A percentile compares a stretch with the other conserved stretches of the same genome.
Evolutionary conservation across 441 rosid species (phyloP).

Genomic region (Arabidopsis lyrata): DNA sequence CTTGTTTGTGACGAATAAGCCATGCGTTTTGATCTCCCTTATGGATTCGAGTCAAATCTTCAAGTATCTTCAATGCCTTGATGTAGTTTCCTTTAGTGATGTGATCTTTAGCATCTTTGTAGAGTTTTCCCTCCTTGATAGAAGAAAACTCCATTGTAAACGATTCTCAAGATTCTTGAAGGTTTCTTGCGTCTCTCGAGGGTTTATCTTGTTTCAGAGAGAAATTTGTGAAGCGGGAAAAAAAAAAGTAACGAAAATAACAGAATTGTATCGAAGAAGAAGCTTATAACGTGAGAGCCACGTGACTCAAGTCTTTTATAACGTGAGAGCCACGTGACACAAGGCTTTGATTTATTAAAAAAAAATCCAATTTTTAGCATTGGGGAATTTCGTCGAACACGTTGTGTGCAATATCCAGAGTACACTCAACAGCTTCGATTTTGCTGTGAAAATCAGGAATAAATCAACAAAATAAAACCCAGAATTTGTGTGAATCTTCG

Average conservation of each 20-base stretch:
- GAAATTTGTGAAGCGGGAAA: constrained; percentile 5
- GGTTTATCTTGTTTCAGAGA: neutral
- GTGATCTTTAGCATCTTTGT: neutral
- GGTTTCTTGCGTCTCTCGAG: neutral
- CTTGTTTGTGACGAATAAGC: neutral
- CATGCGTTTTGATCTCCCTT: neutral
- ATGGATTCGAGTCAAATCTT: neutral
- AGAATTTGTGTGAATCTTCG: constrained; percentile 4
- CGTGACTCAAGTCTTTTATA: constrained; percentile 3
- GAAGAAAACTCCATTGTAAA: constrained; percentile 1
- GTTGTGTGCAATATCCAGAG: constrained; percentile 9
- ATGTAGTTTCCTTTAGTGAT: neutral
- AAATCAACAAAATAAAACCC: neutral
- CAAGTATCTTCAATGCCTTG: constrained; percentile 22
- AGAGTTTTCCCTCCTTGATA: neutral
- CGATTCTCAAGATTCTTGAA: neutral
- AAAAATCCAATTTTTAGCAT: neutral
- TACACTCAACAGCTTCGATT: neutral
- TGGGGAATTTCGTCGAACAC: constrained; percentile 16
- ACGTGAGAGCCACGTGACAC: too few species aligned
- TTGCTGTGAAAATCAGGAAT: neutral
- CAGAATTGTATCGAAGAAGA: neutral
- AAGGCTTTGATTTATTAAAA: too few species aligned
- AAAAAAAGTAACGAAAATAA: constrained; percentile 1
- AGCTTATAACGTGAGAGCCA: constrained; percentile 23